Conservation (phyloP, 495 filamentous ascomycete species). For the Daldinia bambusicola region DNA sequence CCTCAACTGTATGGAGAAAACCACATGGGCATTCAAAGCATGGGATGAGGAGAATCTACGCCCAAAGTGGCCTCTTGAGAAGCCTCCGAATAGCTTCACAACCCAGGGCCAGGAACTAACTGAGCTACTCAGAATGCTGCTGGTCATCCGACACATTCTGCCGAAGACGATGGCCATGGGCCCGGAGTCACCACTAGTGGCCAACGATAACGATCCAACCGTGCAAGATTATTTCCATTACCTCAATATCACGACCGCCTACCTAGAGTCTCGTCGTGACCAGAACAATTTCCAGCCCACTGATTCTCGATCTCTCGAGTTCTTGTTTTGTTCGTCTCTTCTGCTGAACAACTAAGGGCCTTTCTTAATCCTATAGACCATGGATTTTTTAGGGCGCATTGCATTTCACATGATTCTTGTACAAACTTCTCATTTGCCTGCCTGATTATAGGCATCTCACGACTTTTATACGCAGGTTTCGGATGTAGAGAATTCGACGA, state of each 20-base stretch:
- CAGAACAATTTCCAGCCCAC: conserved; percentile 67
- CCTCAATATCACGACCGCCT: conserved; percentile 63
- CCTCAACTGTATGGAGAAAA: conserved; percentile 82
- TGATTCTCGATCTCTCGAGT: conserved; percentile 74
- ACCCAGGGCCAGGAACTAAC: conserved; percentile 78
- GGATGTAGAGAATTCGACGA: neutral
- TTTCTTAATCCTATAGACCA: neutral
- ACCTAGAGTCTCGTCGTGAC: conserved; percentile 54
- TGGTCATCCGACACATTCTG: conserved; percentile 75
- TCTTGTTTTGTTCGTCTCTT: conserved; percentile 71
- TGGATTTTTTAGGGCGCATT: neutral
- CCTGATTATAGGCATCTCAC: neutral
- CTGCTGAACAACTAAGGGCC: conserved; percentile 52
- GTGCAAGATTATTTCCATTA: conserved; percentile 69
- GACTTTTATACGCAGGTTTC: conserved; percentile 1
- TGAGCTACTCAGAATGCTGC: conserved; percentile 77
- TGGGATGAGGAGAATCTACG: conserved; percentile 71
- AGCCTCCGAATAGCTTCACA: conserved; percentile 70
- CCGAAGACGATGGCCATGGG: conserved; percentile 66
- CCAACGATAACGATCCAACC: conserved; percentile 63
- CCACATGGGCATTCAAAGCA: conserved; percentile 81
- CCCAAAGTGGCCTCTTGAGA: conserved; percentile 75
- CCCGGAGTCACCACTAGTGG: conserved; percentile 65
- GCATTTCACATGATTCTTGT: conserved; percentile 18
- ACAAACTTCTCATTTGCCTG: conserved; percentile 2